Evolutionary conservation across 768 basidiomycete genomes (phyloP), one percentile per base, ranked within the genome.

Genomic region (Lentinus brumalis): DNA sequence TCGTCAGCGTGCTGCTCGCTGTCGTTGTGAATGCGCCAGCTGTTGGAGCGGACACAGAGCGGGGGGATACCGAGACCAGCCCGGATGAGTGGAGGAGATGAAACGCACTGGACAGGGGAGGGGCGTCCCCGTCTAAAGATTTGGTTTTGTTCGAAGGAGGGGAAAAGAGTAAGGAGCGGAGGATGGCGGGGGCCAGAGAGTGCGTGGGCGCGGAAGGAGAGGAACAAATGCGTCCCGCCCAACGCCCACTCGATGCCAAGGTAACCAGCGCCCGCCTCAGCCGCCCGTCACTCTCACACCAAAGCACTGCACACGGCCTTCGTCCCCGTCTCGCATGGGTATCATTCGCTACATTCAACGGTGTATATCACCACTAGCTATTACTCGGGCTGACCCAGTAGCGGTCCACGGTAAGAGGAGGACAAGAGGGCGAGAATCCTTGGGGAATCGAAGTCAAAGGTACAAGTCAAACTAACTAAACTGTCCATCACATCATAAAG

Each of bases 31-130:
- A 55, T 29, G 50, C 38, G 16, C 30, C 49, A 47, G 50, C 40
- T 50, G 29, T 38, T 32, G 60, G 31, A 38, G 58, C 11, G 42
- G 53, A 53, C 6, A 51, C 47, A 54, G 10, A 29, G 18, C 47
- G 18, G 46, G 18, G 40, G 35, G 32, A 40, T 32, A 55, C 56
- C 59, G 59, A 61, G 67, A 44, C 67, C 65, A 64, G 67, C 66
- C 64, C 53, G 59, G 53, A 49, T 14, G 47, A 14, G 12, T 50
- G 40, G 14, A 50, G 45, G 29, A 47, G 60, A 53, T 41, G 44
- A 55, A 26, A 65, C 65, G 63, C 62, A 68, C 63, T 60, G 61
- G 57, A 62, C 38, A 42, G 60, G 56, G 50, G 52, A 44, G 44
- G 42, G 53, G 46, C 21, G 56, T 45, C 57, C 64, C 57, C 56